These are phyloP conservation scores for Epipyxis sp. DNA, from an alignment of 108 stramenopile genomes.

Conservation along the genomic window DNA sequence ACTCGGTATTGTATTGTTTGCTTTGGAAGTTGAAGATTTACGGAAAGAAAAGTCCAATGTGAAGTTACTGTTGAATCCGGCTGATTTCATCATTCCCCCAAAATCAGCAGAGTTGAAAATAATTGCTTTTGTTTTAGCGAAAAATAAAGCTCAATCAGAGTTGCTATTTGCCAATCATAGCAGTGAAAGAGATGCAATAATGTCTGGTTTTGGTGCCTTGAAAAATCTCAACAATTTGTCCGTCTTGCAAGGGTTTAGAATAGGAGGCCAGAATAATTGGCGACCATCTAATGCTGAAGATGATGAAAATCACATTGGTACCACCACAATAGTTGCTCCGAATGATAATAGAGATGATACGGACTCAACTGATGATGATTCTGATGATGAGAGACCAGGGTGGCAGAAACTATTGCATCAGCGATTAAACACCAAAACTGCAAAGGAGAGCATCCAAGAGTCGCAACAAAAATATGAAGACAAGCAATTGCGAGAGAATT, in stretches of 20 bases:
- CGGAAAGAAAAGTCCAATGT: conserved; percentile 2
- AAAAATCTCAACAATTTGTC: not conserved
- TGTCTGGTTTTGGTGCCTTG: too few species aligned
- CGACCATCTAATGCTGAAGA: not conserved
- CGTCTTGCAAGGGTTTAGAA: not conserved
- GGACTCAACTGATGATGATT: not conserved
- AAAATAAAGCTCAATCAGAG: conserved; percentile 17
- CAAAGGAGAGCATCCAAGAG: not conserved
- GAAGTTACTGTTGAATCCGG: conserved; percentile 13
- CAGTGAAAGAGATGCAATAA: too few species aligned
- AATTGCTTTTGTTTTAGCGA: conserved; percentile 8
- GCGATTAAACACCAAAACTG: not conserved
- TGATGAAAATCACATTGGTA: not conserved
- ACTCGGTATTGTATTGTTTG: conserved; percentile 16
- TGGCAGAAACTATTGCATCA: not conserved
- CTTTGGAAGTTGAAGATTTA: conserved; percentile 3
- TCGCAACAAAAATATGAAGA: not conserved
- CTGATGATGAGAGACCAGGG: not conserved
- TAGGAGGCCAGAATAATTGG: not conserved
- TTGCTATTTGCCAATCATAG: not conserved
- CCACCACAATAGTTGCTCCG: too few species aligned
- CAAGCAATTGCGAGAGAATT: conserved; percentile 6
- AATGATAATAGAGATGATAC: too few species aligned
- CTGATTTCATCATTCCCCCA: conserved; percentile 21
- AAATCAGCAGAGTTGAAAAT: not conserved